Evolutionary conservation across 345 rosid genomes (phyloP).

Genomic region (Barbarea vulgaris): DNA sequence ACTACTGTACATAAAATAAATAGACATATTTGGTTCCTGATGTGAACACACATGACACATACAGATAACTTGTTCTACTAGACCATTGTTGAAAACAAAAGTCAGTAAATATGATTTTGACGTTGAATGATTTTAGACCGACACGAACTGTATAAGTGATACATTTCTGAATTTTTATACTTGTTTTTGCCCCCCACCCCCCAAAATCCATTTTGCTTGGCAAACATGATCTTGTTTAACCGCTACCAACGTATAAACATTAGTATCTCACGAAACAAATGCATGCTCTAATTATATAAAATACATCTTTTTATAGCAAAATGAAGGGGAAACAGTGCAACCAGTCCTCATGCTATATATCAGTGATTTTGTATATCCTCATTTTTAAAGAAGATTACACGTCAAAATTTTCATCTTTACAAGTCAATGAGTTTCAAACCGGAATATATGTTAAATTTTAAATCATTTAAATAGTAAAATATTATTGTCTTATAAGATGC

Average conservation of each 20-base stretch:
- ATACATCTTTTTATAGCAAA: no score
- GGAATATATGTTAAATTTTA: not conserved
- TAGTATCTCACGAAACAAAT: slow-evolving; percentile 5
- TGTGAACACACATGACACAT: slow-evolving; percentile 14
- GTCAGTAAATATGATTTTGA: slow-evolving; percentile 10
- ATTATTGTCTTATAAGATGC: not conserved
- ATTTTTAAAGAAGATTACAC: no score
- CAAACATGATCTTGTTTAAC: slow-evolving; percentile 1
- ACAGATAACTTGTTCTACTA: slow-evolving; percentile 18
- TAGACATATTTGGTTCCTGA: slow-evolving; percentile 23
- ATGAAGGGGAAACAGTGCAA: not conserved
- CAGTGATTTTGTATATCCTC: not conserved
- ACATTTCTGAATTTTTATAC: not conserved
- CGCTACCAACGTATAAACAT: not conserved
- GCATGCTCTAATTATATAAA: not conserved
- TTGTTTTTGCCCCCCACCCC: not conserved
- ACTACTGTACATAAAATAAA: not conserved
- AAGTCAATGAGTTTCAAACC: not conserved
- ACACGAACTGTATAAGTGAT: not conserved
- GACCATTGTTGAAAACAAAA: slow-evolving; percentile 7
- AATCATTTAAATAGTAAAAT: not conserved
- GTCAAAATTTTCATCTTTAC: no score
- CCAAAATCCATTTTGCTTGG: not conserved
- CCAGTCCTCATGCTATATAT: not conserved
- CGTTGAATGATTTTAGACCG: not conserved